These are phyloP conservation scores for Alloteropsis angusta DNA, from an alignment of 202 grass and related monocot species.

Conservation along the genomic window DNA sequence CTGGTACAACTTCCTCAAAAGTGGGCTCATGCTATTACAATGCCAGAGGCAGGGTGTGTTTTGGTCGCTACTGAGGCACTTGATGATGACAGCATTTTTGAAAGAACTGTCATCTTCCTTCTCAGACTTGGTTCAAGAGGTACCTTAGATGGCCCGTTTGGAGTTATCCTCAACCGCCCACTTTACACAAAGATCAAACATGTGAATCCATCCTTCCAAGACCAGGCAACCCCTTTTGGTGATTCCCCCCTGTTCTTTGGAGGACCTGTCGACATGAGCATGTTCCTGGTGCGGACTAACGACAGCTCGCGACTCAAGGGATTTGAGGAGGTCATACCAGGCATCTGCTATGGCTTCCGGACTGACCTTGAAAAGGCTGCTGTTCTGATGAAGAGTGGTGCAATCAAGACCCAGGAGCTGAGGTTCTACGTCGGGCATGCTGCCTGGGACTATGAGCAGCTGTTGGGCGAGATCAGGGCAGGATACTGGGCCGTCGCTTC, in stretches of 20 bases:
- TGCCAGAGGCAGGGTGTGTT: slow-evolving; percentile 79
- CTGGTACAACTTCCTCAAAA: slow-evolving; percentile 39
- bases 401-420: slow-evolving; percentile 48
- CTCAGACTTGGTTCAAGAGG: slow-evolving; percentile 54
- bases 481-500: slow-evolving; percentile 81
- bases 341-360: slow-evolving; percentile 51
- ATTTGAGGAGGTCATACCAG: slow-evolving; percentile 67
- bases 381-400: slow-evolving; percentile 55
- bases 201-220: slow-evolving; percentile 43
- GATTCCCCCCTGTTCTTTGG: slow-evolving; percentile 60
- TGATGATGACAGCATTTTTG: slow-evolving; percentile 53
- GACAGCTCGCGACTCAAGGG: slow-evolving; percentile 45
- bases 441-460: slow-evolving; percentile 68
- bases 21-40: slow-evolving; percentile 81
- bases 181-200: slow-evolving; percentile 78
- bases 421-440: slow-evolving; percentile 72
- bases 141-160: slow-evolving; percentile 57
- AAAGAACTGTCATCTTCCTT: slow-evolving; percentile 75
- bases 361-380: slow-evolving; percentile 60
- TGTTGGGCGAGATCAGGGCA: slow-evolving; percentile 54
- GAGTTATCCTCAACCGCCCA: slow-evolving; percentile 73
- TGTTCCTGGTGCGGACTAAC: slow-evolving; percentile 62
- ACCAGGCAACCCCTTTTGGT: slow-evolving; percentile 48
- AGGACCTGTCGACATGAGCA: slow-evolving; percentile 76
- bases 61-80: slow-evolving; percentile 79